Base-by-base conservation (phyloP, 2,329 filamentous ascomycete genomes). In the Chaetomium strumarium region DNA sequence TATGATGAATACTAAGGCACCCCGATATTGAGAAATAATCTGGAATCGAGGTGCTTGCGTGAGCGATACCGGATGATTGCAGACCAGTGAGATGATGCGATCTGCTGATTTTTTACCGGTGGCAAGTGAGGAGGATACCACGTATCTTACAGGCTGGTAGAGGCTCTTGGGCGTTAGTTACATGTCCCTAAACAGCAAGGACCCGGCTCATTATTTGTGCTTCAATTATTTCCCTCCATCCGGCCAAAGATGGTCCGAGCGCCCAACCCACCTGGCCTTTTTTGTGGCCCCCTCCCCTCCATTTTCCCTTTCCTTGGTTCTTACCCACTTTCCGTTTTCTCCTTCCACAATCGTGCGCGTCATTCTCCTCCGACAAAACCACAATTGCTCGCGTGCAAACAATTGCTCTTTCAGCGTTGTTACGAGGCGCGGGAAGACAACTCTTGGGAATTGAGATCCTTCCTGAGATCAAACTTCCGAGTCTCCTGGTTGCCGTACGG, bases 281-380 rank as follows among this genome's bases (percentile, higher is more conserved):
- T 57, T 56, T 51, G 49, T 52, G 51, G 55, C 51, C 52, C 57
- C 53, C 58, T 53, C 55, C 58, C 54, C 56, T 44, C 57, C 56
- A 54, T 54, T 56, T 62, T 58, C 60, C 44, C 57, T 55, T 57
- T 51, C 47, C 53, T 52, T 50, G 53, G 48, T 57, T 56, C 53
- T 58, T 63, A 59, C 59, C 60, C 58, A 57, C 60, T 60, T 61
- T 59, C 57, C 56, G 45, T 55, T 60, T 49, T 44, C 55, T 59
- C 46, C 55, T 53, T 39, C 49, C 31, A 24, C 24, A 24, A 24
- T 24, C 47, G 49, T 16, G 31, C 38, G 48, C 50, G 44, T 47
- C 44, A 55, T 46, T 52, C 50, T 57, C 55, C 60, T 57, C 56
- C 57, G 51, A 44, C 43, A 45, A 46, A 38, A 39, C 14, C 30